Conservation (phyloP, 106 monocot species). For the Iris macrosiphon region DNA sequence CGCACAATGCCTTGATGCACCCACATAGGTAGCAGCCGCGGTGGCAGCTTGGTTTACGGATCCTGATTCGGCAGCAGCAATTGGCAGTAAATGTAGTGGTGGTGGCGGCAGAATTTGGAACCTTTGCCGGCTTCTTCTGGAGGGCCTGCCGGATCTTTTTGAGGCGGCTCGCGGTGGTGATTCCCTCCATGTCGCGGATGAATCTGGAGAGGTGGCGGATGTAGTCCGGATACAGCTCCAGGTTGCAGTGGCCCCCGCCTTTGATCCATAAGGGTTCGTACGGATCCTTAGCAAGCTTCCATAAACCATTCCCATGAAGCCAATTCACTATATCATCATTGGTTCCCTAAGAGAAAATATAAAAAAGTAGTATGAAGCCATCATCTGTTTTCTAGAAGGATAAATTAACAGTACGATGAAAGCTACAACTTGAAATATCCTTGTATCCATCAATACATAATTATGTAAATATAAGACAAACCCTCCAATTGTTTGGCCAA, state of each 20-base stretch:
- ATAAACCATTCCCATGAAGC: conserved; percentile 57
- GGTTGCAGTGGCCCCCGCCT: conserved; percentile 81
- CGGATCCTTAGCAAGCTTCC: conserved; percentile 54
- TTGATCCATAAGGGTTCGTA: conserved; percentile 86
- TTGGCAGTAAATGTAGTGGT: too few relatives aligned
- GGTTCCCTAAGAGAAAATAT: conserved; percentile 48
- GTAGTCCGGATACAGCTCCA: conserved; percentile 78
- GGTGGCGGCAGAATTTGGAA: not conserved
- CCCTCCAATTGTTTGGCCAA: too few relatives aligned
- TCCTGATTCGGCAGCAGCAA: conserved; percentile 49
- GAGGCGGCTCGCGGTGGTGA: conserved; percentile 41
- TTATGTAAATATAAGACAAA: too few relatives aligned
- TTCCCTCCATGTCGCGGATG: conserved; percentile 63
- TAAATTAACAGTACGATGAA: too few relatives aligned
- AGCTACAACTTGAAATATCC: too few relatives aligned
- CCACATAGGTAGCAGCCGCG: conserved; percentile 1
- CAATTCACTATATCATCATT: conserved; percentile 79
- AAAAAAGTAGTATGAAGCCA: too few relatives aligned
- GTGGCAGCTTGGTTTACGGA: conserved; percentile 35
- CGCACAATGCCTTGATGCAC: not conserved
- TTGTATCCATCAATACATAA: too few relatives aligned
- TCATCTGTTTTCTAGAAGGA: too few relatives aligned
- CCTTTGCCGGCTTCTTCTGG: not conserved
- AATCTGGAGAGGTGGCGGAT: conserved; percentile 59
- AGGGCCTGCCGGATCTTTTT: conserved; percentile 47